Evolutionary conservation across 352 stramenopile species (phyloP).

Genomic region (Pythium myriotylum): DNA sequence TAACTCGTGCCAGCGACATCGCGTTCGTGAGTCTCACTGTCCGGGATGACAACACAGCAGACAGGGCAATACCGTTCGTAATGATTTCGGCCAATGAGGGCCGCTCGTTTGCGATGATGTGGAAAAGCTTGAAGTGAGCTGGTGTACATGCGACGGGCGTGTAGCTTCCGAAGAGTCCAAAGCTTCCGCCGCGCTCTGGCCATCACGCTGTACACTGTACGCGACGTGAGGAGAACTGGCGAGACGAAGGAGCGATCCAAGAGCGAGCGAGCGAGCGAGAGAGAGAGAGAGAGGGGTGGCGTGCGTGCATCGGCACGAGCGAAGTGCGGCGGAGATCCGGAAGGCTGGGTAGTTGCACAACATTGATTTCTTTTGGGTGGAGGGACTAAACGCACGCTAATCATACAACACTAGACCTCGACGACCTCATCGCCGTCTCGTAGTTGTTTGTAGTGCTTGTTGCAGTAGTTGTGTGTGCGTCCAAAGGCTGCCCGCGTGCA

Average conservation of each 20-base stretch:
- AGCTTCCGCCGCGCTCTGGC: no score
- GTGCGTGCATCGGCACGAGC: no score
- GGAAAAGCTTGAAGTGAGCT: not conserved
- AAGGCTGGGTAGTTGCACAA: no score
- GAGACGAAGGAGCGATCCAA: no score
- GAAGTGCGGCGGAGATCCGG: no score
- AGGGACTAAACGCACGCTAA: no score
- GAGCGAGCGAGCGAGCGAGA: no score
- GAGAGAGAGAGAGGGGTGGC: no score
- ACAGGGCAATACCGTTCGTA: not conserved
- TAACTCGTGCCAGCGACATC: not conserved
- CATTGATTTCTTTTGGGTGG: no score
- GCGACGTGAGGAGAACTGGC: no score
- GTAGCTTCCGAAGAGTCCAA: no score
- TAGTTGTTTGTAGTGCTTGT: conserved; percentile 30
- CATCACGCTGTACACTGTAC: no score
- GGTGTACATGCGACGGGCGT: conserved; percentile 1
- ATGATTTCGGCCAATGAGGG: not conserved
- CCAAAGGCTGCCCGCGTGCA: conserved; percentile 45
- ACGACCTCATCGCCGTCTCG: conserved; percentile 18
- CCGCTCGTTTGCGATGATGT: not conserved
- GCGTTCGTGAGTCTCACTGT: not conserved
- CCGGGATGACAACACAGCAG: not conserved
- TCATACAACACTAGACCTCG: conserved; percentile 12
- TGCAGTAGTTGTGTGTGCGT: conserved; percentile 28